Percentiles rank a stretch among this genome's conserved stretches.
Evolutionary conservation across 805 yeast genomes (phyloP).

Genomic region (Myxozyma udenii): DNA sequence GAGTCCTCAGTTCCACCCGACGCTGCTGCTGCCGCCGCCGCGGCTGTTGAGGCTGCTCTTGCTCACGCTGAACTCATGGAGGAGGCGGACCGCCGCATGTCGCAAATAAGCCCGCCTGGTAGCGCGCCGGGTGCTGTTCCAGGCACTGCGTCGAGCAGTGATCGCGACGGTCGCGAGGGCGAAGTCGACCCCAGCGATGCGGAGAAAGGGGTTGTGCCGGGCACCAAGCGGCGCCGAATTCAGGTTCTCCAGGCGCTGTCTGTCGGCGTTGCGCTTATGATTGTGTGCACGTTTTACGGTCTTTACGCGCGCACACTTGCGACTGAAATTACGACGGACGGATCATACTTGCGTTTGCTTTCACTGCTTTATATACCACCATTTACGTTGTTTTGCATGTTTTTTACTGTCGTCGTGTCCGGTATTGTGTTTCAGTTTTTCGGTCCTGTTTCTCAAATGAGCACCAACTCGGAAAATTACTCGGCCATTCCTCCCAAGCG

Average conservation of each 20-base stretch:
- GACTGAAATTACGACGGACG: conserved; percentile 8
- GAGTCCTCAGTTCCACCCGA: background rate
- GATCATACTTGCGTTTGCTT: conserved; percentile 5
- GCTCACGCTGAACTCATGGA: background rate
- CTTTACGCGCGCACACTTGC: conserved; percentile 2
- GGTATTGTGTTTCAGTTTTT: conserved; percentile 6
- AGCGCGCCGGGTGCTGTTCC: background rate
- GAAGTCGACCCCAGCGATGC: background rate
- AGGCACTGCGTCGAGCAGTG: background rate
- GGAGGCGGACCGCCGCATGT: background rate
- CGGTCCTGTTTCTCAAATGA: conserved; percentile 16
- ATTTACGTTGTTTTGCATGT: conserved; percentile 3
- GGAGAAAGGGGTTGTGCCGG: background rate
- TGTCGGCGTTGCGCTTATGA: conserved; percentile 10
- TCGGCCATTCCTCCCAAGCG: conserved; percentile 7
- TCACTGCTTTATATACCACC: conserved; percentile 9
- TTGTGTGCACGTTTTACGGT: conserved; percentile 9
- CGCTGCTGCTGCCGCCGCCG: background rate
- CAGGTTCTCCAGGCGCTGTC: conserved; percentile 2
- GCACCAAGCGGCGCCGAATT: conserved; percentile 1
- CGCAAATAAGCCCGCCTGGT: background rate
- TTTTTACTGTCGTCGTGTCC: conserved; percentile 11
- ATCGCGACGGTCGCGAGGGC: too few species aligned
- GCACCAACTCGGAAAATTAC: conserved; percentile 7
- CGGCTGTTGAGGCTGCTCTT: background rate